Evolutionary conservation across 441 rosid species (phyloP), one percentile per base, ranked within the genome.

Genomic region (Syzygium malaccense): DNA sequence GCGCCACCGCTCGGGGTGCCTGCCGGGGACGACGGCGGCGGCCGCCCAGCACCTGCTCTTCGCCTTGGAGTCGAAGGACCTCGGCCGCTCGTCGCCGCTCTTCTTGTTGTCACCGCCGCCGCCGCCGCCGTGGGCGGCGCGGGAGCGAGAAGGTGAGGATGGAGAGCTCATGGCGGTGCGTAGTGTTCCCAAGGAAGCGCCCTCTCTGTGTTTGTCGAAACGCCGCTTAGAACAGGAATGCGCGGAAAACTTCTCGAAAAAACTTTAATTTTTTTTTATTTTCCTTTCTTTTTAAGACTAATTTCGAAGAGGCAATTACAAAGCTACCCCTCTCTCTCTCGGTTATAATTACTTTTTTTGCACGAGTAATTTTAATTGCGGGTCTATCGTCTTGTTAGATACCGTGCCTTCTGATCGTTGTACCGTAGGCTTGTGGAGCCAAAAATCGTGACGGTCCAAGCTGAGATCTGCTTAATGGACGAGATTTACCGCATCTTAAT

Each of bases 1-100:
- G 86, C 98, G 98, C 99, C 99, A 97, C 89, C 99, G 89, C 88
- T 95, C 99, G 45, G 98, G 99, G 90, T 97, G 99, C 87, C 99
- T 94, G 85, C 99, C 97, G 5, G 97, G 96, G 7, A 96, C 95
- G 20, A 85, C 86, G 26, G 93, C 97, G 4, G 99, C 98, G 8
- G 94, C 93, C 3, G 92, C 92, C 99, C 99, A 97, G 90, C 98
- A 97, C 78, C 48, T 66, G 88, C 56, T 93, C 92, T 97, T 97
- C 37, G 96, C 94, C 88, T 92, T 93, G 6, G 91, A 88, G 89
- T 95, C 96, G 92, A 97, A 97, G 94, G 88, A 96, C 57, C 98
- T 94, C 28, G 98, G 98, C 54, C 96, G 92, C 87, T 93, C 95
- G 64, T 93, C 93, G 45, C 91, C 94, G 45, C 25, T 60, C 66